Evolutionary conservation across 306 rosid species (phyloP), one percentile per base, ranked within the genome.

Genomic region (Delonix regia): DNA sequence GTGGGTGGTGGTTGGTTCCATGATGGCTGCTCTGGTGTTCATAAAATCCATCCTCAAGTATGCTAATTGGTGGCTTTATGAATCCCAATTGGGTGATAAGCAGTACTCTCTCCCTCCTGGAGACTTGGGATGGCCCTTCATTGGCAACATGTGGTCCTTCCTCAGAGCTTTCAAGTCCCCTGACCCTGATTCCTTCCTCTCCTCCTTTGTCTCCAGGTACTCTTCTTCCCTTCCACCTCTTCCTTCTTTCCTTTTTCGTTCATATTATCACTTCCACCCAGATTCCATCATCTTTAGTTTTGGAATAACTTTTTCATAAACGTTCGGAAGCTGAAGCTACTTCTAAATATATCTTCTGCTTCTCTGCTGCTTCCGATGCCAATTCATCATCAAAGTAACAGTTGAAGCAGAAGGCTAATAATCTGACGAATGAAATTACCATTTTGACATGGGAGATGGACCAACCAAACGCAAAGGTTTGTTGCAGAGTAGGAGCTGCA

Each of bases 141-240:
- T 94, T 39, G 99, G 99, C 57, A 94, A 92, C 61, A 94, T 94
- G 99, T 94, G 95, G 99, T 80, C 97, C 84, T 94, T 94, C 80
- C 97, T 92, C 49, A 30, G 60, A 61, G 97, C 99, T 61, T 94
- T 94, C 97, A 94, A 92, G 87, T 89, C 97, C 48, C 16, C 25
- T 16, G 76, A 88, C 18, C 99, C 99, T 52, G 97, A 92, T 69
- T 83, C 99, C 45, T 94, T 94, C 89, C 30, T 94, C 78, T 67
- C 87, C 49, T 80, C 93, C 71, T 80, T 87, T 42, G 75, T 88
- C 42, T 74, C 92, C 88, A 92, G 99, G 99, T 89, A 63, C 18
- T 34, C 21, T 34, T 9, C 8, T 38, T 19, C 48, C 0, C 21
- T 34, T 9, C 8, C 19, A 10, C 48, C 0, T 1, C 16, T 38